phyloP scores from a whole-genome alignment of 306 rosid genomes.

The Prunus mume region DNA sequence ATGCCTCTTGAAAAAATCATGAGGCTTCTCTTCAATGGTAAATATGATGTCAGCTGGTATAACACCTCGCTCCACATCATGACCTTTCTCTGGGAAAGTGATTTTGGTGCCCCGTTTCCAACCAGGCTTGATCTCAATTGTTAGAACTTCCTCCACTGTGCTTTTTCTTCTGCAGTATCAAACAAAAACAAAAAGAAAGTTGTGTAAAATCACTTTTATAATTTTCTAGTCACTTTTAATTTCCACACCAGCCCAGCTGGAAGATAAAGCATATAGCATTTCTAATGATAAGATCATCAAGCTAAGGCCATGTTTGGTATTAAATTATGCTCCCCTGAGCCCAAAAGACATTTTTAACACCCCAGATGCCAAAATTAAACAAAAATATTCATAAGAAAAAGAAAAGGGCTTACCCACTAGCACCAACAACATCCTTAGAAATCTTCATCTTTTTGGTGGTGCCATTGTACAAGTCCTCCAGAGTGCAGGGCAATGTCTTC shows the following conservation, averaged over 20 bases:
- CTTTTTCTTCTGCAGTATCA: slow-evolving; percentile 47
- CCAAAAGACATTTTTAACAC: too few species aligned
- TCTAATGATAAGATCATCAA: too few species aligned
- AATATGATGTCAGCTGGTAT: slow-evolving; percentile 81
- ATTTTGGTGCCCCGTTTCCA: slow-evolving; percentile 96
- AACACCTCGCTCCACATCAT: slow-evolving; percentile 58
- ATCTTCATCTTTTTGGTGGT: slow-evolving; percentile 93
- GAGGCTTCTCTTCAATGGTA: slow-evolving; percentile 85
- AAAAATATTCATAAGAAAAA: background rate
- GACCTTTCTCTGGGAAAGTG: slow-evolving; percentile 84
- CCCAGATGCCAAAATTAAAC: background rate
- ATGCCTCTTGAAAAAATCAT: slow-evolving; percentile 67
- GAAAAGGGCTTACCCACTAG: slow-evolving; percentile 57
- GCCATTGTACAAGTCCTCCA: slow-evolving; percentile 86
- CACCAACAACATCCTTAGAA: slow-evolving; percentile 67
- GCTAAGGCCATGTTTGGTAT: too few species aligned
- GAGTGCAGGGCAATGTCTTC: slow-evolving; percentile 61
- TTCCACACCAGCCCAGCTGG: background rate
- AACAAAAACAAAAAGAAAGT: slow-evolving; percentile 5
- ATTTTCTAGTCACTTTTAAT: background rate
- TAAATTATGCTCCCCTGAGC: too few species aligned
- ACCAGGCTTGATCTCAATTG: slow-evolving; percentile 86
- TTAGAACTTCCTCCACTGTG: slow-evolving; percentile 76
- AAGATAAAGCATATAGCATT: too few species aligned
- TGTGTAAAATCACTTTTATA: background rate